phyloP scores from a whole-genome alignment of 805 yeast species.

The Barnettozyma wickerhamii region DNA sequence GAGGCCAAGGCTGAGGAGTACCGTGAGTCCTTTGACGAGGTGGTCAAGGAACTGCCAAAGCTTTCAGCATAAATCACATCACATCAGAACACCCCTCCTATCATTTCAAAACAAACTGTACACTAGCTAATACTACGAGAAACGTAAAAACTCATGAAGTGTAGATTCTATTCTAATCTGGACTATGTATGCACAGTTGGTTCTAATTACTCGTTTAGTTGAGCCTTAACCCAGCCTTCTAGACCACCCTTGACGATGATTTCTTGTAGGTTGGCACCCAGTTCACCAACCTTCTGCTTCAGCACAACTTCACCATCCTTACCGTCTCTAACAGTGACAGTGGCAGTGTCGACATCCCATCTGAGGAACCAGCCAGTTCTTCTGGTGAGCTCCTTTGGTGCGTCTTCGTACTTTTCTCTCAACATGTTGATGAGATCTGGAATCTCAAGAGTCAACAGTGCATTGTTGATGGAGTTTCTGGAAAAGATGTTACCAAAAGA shows the following conservation, averaged over 20 bases:
- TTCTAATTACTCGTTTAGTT: conserved; percentile 32
- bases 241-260: conserved; percentile 96
- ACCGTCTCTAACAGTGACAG: conserved; percentile 73
- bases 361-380: conserved; percentile 91
- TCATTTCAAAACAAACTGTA: conserved; percentile 3
- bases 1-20: conserved; percentile 77
- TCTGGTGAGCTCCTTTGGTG: conserved; percentile 70
- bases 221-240: conserved; percentile 95
- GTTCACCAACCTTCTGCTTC: conserved; percentile 88
- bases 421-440: conserved; percentile 79
- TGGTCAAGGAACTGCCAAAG: conserved; percentile 78
- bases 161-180: background rate
- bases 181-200: background rate
- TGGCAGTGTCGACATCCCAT: conserved; percentile 89
- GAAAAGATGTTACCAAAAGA: conserved; percentile 96
- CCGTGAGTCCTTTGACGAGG: conserved; percentile 88
- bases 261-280: conserved; percentile 93
- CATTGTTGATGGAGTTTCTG: conserved; percentile 95
- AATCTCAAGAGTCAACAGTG: conserved; percentile 86
- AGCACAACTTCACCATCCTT: conserved; percentile 51
- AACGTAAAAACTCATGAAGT: too few relatives aligned
- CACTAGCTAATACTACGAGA: conserved; percentile 4
- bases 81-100: background rate
- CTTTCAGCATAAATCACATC: conserved; percentile 8
- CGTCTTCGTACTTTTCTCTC: conserved; percentile 57